phyloP scores from a whole-genome alignment of 192 early-diverging fungal species.

The Dimargaris xerosporica region DNA sequence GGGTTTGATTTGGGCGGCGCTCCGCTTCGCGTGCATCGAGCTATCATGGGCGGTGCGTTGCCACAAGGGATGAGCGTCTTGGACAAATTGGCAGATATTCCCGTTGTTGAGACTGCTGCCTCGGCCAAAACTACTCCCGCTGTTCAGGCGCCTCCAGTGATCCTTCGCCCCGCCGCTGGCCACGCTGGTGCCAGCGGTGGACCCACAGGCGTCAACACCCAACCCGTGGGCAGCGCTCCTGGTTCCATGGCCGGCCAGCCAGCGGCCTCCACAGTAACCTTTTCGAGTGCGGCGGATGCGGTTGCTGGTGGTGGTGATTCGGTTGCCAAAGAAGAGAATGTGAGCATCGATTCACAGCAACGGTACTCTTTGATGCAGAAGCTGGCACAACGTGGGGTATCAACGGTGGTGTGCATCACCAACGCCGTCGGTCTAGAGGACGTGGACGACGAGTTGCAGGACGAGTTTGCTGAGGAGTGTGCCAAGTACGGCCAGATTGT shows the following conservation, averaged over 20 bases:
- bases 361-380: slow-evolving; percentile 61
- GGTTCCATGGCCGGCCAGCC: not conserved
- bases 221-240: not conserved
- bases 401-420: slow-evolving; percentile 44
- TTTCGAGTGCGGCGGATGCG: not conserved
- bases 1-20: slow-evolving; percentile 61
- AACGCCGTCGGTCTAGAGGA: slow-evolving; percentile 59
- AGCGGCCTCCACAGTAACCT: not conserved
- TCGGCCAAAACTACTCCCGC: not conserved
- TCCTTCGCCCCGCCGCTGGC: not conserved
- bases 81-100: slow-evolving; percentile 29
- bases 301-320: slow-evolving; percentile 19
- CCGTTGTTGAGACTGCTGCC: not conserved
- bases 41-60: slow-evolving; percentile 64
- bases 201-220: not conserved
- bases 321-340: slow-evolving; percentile 35
- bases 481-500: slow-evolving; percentile 59
- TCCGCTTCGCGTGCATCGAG: slow-evolving; percentile 44
- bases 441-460: slow-evolving; percentile 65
- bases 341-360: slow-evolving; percentile 36
- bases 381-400: slow-evolving; percentile 23
- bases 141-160: not conserved
- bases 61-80: slow-evolving; percentile 66
- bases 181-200: not conserved
- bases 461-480: slow-evolving; percentile 71